Percentiles rank a stretch among this genome's conserved stretches.
Evolutionary conservation across 2,329 filamentous ascomycete genomes (phyloP).

Genomic region (Cryphonectria nitschkei): DNA sequence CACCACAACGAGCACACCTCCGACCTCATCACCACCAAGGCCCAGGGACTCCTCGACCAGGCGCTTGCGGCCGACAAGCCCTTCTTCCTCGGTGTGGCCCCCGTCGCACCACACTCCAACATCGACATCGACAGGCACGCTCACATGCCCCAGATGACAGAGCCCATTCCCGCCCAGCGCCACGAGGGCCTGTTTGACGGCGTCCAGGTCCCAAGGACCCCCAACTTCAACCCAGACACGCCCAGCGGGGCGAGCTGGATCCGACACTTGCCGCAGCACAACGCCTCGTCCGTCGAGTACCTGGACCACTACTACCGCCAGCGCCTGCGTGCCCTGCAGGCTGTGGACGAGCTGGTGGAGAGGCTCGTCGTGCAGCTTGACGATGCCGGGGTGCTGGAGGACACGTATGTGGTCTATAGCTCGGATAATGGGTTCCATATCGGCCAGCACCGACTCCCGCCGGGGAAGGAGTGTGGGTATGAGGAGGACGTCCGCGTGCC

Average conservation of each 20-base stretch:
- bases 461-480: slow-evolving; percentile 61
- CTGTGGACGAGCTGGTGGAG: slow-evolving; percentile 59
- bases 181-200: slow-evolving; percentile 64
- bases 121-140: slow-evolving; percentile 55
- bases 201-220: slow-evolving; percentile 62
- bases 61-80: slow-evolving; percentile 53
- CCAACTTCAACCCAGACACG: slow-evolving; percentile 66
- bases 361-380: slow-evolving; percentile 49
- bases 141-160: slow-evolving; percentile 44
- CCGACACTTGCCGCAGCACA: slow-evolving; percentile 43
- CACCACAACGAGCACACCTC: slow-evolving; percentile 59
- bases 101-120: slow-evolving; percentile 61
- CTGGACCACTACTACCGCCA: slow-evolving; percentile 56
- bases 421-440: slow-evolving; percentile 65
- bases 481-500: slow-evolving; percentile 65
- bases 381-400: slow-evolving; percentile 61
- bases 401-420: slow-evolving; percentile 62
- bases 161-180: slow-evolving; percentile 60
- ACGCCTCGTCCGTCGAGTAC: slow-evolving; percentile 44
- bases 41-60: slow-evolving; percentile 57
- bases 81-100: slow-evolving; percentile 64
- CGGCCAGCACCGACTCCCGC: slow-evolving; percentile 59
- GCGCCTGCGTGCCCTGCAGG: slow-evolving; percentile 56
- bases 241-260: slow-evolving; percentile 51
- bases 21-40: slow-evolving; percentile 57